A percentile compares a stretch with the other conserved stretches of the same genome.
phyloP scores from a whole-genome alignment of 805 yeast genomes.

The Saccharomycopsis babjevae region DNA sequence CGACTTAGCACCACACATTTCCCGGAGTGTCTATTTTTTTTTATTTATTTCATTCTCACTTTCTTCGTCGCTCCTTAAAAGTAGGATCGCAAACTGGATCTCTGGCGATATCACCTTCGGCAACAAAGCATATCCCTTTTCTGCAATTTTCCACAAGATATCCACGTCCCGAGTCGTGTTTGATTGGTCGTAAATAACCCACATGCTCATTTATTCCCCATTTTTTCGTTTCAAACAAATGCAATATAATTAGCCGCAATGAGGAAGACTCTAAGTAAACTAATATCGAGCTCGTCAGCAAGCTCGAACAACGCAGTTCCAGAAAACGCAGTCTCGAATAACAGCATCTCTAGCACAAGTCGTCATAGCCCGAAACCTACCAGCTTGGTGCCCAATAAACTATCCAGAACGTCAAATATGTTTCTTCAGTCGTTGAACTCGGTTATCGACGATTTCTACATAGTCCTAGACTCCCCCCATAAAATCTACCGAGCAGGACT shows the following conservation, averaged over 20 bases:
- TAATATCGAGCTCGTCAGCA: not conserved
- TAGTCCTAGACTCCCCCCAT: constrained; percentile 66
- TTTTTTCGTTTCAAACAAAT: not conserved
- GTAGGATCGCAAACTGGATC: too few species aligned
- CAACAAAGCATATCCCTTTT: too few species aligned
- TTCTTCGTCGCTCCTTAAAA: too few species aligned
- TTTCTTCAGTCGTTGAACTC: not conserved
- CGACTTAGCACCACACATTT: too few species aligned
- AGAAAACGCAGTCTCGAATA: not conserved
- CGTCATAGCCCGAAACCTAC: not conserved
- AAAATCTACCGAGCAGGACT: constrained; percentile 64
- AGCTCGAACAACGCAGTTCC: not conserved
- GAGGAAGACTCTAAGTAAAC: not conserved
- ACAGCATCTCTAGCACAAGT: not conserved
- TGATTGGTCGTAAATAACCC: too few species aligned
- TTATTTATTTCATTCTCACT: too few species aligned
- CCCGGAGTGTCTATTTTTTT: too few species aligned
- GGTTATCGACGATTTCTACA: constrained; percentile 44
- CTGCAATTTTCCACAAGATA: too few species aligned
- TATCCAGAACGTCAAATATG: constrained; percentile 10
- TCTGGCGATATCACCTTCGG: too few species aligned
- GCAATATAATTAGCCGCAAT: not conserved
- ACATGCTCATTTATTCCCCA: too few species aligned
- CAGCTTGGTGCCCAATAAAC: not conserved
- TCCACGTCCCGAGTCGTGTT: too few species aligned